phyloP scores from a whole-genome alignment of 2,329 filamentous ascomycete species.

The Rhynchosporium agropyri region DNA sequence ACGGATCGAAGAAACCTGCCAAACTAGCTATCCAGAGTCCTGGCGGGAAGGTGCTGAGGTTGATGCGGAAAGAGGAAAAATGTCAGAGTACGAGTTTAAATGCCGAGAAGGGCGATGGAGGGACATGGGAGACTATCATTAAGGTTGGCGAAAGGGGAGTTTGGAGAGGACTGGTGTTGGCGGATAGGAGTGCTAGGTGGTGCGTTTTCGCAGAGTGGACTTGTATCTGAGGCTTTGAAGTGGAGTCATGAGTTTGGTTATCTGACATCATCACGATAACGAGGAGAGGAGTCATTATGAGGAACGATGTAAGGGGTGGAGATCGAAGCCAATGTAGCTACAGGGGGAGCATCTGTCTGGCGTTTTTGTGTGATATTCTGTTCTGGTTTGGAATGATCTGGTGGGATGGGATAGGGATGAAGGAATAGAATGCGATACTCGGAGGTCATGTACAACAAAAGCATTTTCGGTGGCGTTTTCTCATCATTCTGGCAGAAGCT shows the following conservation, averaged over 20 bases:
- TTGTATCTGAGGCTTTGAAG: slow-evolving; percentile 36
- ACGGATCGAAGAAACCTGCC: slow-evolving; percentile 77
- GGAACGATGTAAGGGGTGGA: background rate
- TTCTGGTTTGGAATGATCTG: background rate
- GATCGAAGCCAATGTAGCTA: background rate
- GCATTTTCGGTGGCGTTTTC: slow-evolving; percentile 22
- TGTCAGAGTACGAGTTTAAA: slow-evolving; percentile 40
- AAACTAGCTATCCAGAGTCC: slow-evolving; percentile 95
- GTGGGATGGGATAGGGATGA: slow-evolving; percentile 2
- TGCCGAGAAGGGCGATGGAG: slow-evolving; percentile 69
- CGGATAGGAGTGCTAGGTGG: slow-evolving; percentile 82
- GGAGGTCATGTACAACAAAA: slow-evolving; percentile 17
- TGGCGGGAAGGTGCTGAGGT: slow-evolving; percentile 87
- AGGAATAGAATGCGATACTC: background rate
- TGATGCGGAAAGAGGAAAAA: slow-evolving; percentile 78
- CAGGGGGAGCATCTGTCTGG: background rate
- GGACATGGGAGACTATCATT: slow-evolving; percentile 86
- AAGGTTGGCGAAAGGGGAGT: slow-evolving; percentile 82
- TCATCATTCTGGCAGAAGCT: slow-evolving; percentile 1
- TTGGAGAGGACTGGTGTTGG: slow-evolving; percentile 80
- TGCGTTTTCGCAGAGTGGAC: slow-evolving; percentile 90
- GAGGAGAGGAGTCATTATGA: background rate
- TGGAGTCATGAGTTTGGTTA: too few relatives aligned
- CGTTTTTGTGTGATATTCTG: background rate
- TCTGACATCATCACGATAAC: too few relatives aligned